Evolutionary conservation across 2,329 filamentous ascomycete species (phyloP), one percentile per base, ranked within the genome.

Genomic region (Pseudogymnoascus sp.): DNA sequence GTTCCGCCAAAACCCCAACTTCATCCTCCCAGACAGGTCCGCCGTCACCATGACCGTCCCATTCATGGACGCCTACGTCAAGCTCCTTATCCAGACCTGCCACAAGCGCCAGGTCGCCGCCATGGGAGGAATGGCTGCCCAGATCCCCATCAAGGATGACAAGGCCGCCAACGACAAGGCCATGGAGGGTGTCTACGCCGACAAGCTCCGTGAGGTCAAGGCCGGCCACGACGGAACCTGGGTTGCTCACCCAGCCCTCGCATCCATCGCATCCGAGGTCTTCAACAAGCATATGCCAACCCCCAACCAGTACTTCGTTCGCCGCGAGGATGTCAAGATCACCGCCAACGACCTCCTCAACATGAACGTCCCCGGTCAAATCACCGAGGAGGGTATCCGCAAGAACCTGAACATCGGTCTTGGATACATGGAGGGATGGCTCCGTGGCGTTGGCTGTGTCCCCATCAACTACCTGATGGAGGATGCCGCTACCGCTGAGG

Each of bases 201-300:
- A 99, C 78, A 99, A 99, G 84, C 84, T 99, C 64, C 91, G 94
- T 63, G 94, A 99, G 77, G 94, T 91, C 60, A 89, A 89, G 68
- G 94, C 94, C 60, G 94, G 94, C 62, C 94, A 99, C 77, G 94
- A 99, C 74, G 93, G 79, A 63, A 97, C 93, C 65, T 97, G 93
- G 94, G 93, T 99, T 62, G 94, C 94, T 39, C 94, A 99, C 79
- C 94, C 94, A 7, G 92, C 92, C 1, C 86, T 99, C 60, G 93
- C 94, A 4, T 69, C 82, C 63, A 96, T 97, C 70, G 93, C 94
- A 21, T 86, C 86, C 40, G 93, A 97, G 58, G 83, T 97, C 71
- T 99, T 99, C 84, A 96, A 97, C 84, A 87, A 92, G 80, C 80
- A 97, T 81, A 99, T 99, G 94, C 94, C 94, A 8, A 96, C 93